These are phyloP conservation scores for Picochlorum sp. DNA, from an alignment of 139 green algal species.

Conservation along the genomic window DNA sequence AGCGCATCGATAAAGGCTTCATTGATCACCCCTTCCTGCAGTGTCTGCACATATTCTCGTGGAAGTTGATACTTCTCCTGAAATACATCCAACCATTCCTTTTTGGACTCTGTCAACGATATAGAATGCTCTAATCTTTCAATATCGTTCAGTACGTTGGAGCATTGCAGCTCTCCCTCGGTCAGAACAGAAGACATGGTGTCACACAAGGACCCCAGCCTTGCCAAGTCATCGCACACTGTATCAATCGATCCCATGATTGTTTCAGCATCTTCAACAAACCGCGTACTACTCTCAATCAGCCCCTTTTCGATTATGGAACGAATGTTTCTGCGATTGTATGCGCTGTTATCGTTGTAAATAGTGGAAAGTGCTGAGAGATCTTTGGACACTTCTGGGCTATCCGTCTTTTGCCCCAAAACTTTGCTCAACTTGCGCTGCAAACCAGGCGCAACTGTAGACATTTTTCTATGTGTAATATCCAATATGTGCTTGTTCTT, in stretches of 20 bases:
- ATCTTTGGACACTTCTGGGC: conserved; percentile 63
- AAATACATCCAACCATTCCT: conserved; percentile 65
- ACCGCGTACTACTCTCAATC: conserved; percentile 67
- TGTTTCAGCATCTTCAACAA: conserved; percentile 54
- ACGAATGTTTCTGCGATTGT: conserved; percentile 39
- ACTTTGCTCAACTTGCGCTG: conserved; percentile 24
- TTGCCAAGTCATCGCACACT: conserved; percentile 67
- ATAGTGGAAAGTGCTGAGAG: conserved; percentile 67
- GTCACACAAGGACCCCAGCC: conserved; percentile 54
- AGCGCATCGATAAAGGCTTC: conserved; percentile 84
- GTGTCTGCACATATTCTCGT: conserved; percentile 47
- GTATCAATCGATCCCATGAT: conserved; percentile 65
- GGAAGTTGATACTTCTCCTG: conserved; percentile 91
- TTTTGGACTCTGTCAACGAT: conserved; percentile 43
- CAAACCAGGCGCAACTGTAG: conserved; percentile 2
- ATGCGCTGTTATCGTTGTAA: conserved; percentile 66
- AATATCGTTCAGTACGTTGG: conserved; percentile 45
- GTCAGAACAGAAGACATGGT: conserved; percentile 38
- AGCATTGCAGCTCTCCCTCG: conserved; percentile 24
- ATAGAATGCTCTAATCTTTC: conserved; percentile 50
- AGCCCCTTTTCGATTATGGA: conserved; percentile 67
- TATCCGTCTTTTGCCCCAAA: conserved; percentile 78
- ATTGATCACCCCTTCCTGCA: conserved; percentile 53
- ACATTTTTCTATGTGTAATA: too few species aligned
- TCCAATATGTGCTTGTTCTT: too few species aligned